A percentile compares a stretch with the other conserved stretches of the same genome.
Evolutionary conservation across 169 alveolate species (phyloP).

Genomic region (Cryptosporidium baileyi): DNA sequence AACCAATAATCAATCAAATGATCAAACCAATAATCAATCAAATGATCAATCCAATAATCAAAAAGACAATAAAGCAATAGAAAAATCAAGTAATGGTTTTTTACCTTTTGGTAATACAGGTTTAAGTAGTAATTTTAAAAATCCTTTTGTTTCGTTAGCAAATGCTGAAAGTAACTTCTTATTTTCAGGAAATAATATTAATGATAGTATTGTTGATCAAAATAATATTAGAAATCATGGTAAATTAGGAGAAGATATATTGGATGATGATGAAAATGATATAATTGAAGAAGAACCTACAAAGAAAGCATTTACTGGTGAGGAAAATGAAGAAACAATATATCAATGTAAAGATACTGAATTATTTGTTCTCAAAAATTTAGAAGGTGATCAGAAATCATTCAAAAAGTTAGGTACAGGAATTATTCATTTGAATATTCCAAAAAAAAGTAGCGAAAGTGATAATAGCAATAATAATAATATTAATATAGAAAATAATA

Average conservation of each 20-base stretch:
- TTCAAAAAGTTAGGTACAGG: constrained; percentile 36
- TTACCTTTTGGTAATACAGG: constrained; percentile 65
- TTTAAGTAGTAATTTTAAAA: constrained; percentile 31
- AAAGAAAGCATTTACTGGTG: constrained; percentile 39
- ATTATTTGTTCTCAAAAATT: constrained; percentile 17
- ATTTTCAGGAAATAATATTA: constrained; percentile 8
- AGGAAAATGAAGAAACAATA: constrained; percentile 52
- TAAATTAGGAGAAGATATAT: not conserved
- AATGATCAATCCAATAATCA: not conserved
- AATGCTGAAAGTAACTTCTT: constrained; percentile 25
- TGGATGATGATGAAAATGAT: not conserved
- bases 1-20: not conserved
- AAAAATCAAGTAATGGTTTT: not conserved
- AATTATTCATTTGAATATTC: constrained; percentile 35
- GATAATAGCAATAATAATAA: not conserved
- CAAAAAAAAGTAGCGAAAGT: not conserved
- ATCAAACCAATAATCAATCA: not conserved
- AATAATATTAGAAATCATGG: not conserved
- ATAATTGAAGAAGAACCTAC: constrained; percentile 2
- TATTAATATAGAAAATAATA: not conserved
- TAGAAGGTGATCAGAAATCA: constrained; percentile 7
- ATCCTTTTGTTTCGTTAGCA: constrained; percentile 50
- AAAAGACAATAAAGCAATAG: not conserved
- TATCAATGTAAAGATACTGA: constrained; percentile 44
- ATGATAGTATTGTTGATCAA: not conserved